Base-by-base conservation (phyloP, 495 filamentous ascomycete genomes). In the Xylaria scruposa region DNA sequence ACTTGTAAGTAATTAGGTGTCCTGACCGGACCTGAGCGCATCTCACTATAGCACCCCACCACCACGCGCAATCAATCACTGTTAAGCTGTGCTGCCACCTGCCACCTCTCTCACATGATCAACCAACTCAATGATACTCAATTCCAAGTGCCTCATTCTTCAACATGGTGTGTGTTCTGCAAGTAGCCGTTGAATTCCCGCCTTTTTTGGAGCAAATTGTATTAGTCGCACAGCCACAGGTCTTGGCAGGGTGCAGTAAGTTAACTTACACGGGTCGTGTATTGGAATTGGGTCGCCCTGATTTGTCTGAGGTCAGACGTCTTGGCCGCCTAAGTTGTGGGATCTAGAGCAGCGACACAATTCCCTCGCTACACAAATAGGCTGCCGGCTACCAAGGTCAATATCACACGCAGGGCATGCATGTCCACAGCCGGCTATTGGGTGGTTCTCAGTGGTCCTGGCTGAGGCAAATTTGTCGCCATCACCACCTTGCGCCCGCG, bases 231-330 rank as follows among this genome's bases (percentile, higher is more conserved):
- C 49, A 31, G 47, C 44, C 54, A 44, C 56, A 33, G 15, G 47
- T 56, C 68, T 70, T 70, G 68, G 68, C 68, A 49, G 47, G 10
- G 19, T 15, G 65, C 65, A 31, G 15, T 47, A 54, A 38, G 36
- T 38, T 8, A 8, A 38, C 36, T 38, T 38, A 38, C 6, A 38
- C 36, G 36, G 33, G 38, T 68, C 53, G 17, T 60, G 54, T 31
- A 6, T 24, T 5, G 21, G 47, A 42, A 42, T 68, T 46, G 53
- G 58, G 31, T 70, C 31, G 44, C 68, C 40, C 24, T 40, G 47
- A 61, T 42, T 44, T 63, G 68, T 63, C 42, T 58, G 68, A 70
- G 68, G 68, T 70, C 68, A 70, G 58, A 68, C 68, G 47, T 54
- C 58, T 15, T 47, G 67, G 19, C 68, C 67, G 53, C 26, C 5